Base-by-base conservation (phyloP, 352 stramenopile genomes). In the Phytopythium kandeliae region DNA sequence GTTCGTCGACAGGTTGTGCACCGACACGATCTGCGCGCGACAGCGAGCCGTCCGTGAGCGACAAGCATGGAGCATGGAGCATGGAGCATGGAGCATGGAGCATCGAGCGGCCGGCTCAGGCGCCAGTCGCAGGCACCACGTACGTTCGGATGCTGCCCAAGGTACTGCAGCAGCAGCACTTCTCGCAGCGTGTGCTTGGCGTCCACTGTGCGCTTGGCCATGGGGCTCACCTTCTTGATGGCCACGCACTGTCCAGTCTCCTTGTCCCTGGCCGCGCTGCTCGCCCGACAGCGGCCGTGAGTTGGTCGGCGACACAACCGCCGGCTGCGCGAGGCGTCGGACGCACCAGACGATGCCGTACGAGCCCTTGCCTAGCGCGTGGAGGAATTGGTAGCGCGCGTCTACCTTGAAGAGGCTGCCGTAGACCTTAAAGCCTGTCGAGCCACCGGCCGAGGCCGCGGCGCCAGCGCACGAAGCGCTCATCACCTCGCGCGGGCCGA, bases 191-290 rank as follows among this genome's bases (percentile, higher is more conserved):
- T 95, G 61, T 95, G 78, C 60, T 96, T 97, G 28, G 85, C 86
- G 42, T 96, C 83, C 4, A 71, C 67, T 0, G 72, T 79, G 26
- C 78, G 74, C 41, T 92, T 81, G 7, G 86, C 69, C 85, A 97
- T 97, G 3, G 86, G 86, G 21, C 60, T 81, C 19, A 96, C 83
- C 48, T 95, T 95, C 65, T 97, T 97, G 58, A 97, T 96, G 15
- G 88, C 89, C n/a, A 96, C 67, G 21, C 79, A 77, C 63, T 85
- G 67, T 0, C 79, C 78, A 2, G 82, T 94, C 40, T 79, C 62
- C 4, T 65, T 62, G 50, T 96, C 86, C 59, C 78, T 84, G 17
- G 85, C 89, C 3, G 81, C 79, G 51, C 85, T 92, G 26, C 10
- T 43, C 36, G 8, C 24, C 17, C 17, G n/a, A 57, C 8, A 26